Evolutionary conservation across 768 basidiomycete species (phyloP), one percentile per base, ranked within the genome.

Genomic region (Leccinum barrowsii): DNA sequence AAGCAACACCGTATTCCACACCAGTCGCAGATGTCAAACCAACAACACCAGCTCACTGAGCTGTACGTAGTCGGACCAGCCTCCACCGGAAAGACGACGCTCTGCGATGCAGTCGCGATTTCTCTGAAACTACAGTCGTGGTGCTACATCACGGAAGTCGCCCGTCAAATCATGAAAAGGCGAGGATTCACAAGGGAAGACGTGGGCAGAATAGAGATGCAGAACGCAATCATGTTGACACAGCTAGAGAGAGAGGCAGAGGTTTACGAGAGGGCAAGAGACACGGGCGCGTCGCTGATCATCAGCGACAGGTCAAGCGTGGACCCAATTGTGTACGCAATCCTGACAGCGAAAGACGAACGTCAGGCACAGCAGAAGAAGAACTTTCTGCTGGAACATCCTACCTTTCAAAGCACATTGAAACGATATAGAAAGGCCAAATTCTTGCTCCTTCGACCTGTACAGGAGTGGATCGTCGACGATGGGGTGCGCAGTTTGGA

Each of bases 81-180:
- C 70, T 86, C 85, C 15, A 83, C 83, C 12, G 87, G 87, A n/a
- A 89, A 89, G 69, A 85, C 86, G 24, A 87, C 86, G 0, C 76
- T 87, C 3, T 86, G 84, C 67, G 68, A 77, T 35, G 82, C 83
- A 2, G 68, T 87, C 0, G 77, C 77, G 0, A 61, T 73, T 48
- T 73, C 74, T 37, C 64, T 85, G 10, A 70, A 72, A 1, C 58
- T 88, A 30, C 54, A 61, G 2, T 64, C 65, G 17, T 57, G 67
- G 30, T 77, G 76, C 30, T 79, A 79, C 56, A 78, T 89, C 57
- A 81, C 74, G 22, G 87, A 89, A 68, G 82, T 85, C 21, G 87
- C 87, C 3, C 76, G 87, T 28, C 67, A 73, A 24, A 78, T 88
- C 42, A 85, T 89, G 80, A 72, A 66, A 54, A 64, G 63, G 7